These are phyloP conservation scores for Talaromyces wortmannii DNA, from an alignment of 495 filamentous ascomycete genomes.

Conservation along the genomic window DNA sequence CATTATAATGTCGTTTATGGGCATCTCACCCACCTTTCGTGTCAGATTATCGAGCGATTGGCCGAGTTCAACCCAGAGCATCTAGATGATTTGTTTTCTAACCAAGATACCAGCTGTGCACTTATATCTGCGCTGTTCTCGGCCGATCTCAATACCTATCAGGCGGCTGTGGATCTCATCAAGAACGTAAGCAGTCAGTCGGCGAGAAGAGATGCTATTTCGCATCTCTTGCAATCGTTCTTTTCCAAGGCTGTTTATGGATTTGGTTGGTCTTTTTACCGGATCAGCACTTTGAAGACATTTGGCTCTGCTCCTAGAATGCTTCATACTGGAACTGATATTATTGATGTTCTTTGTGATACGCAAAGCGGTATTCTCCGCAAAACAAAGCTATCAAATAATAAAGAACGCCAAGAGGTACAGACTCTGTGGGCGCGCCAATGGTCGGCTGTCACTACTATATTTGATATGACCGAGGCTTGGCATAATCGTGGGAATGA, in stretches of 20 bases:
- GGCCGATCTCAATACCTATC: constrained; percentile 61
- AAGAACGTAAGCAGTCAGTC: constrained; percentile 69
- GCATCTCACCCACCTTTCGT: constrained; percentile 60
- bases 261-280: constrained; percentile 52
- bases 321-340: constrained; percentile 65
- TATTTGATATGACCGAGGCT: constrained; percentile 74
- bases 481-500: constrained; percentile 68
- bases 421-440: constrained; percentile 73
- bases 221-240: constrained; percentile 56
- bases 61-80: constrained; percentile 62
- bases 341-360: constrained; percentile 79
- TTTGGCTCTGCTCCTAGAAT: constrained; percentile 64
- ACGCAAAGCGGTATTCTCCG: constrained; percentile 72
- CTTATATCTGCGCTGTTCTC: constrained; percentile 64
- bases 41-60: constrained; percentile 66
- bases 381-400: constrained; percentile 47
- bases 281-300: constrained; percentile 47
- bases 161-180: constrained; percentile 70
- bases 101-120: constrained; percentile 54
- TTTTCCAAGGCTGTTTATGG: constrained; percentile 56
- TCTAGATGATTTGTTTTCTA: constrained; percentile 57
- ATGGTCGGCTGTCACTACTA: constrained; percentile 71
- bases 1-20: constrained; percentile 71
- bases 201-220: constrained; percentile 66
- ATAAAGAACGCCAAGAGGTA: constrained; percentile 55